Conservation (phyloP, 371 early-diverging fungal species). For the Apophysomyces sp. region DNA sequence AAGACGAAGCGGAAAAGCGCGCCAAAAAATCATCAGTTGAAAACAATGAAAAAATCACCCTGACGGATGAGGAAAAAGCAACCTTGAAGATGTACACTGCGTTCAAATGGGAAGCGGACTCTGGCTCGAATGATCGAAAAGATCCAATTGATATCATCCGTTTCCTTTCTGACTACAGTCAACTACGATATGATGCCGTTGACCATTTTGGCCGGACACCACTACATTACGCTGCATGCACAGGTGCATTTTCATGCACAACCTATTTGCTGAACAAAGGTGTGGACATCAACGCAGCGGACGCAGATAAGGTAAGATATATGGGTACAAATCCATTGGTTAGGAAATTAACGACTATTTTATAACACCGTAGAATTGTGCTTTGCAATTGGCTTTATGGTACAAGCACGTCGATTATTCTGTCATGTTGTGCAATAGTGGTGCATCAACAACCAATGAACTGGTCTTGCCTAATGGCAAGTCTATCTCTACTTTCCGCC, state of each 20-base stretch:
- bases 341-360: not conserved
- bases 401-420: conserved; percentile 55
- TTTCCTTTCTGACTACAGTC: conserved; percentile 23
- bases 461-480: conserved; percentile 26
- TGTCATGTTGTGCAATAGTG: conserved; percentile 51
- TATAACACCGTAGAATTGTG: conserved; percentile 29
- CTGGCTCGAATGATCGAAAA: conserved; percentile 9
- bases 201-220: conserved; percentile 52
- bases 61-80: conserved; percentile 4
- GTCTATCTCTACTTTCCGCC: conserved; percentile 31
- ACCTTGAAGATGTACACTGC: conserved; percentile 5
- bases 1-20: not conserved
- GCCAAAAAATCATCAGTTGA: not conserved
- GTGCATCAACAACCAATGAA: conserved; percentile 27
- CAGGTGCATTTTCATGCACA: conserved; percentile 59
- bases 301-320: conserved; percentile 46
- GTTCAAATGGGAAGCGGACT: conserved; percentile 14
- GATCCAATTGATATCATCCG: conserved; percentile 63
- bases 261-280: conserved; percentile 37
- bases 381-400: conserved; percentile 49
- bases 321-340: not conserved
- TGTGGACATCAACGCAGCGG: conserved; percentile 37
- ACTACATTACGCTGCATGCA: conserved; percentile 59
- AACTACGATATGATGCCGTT: conserved; percentile 22
- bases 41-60: not conserved